Conservation (phyloP, 805 yeast genomes). For the Candida namnaoensis region DNA sequence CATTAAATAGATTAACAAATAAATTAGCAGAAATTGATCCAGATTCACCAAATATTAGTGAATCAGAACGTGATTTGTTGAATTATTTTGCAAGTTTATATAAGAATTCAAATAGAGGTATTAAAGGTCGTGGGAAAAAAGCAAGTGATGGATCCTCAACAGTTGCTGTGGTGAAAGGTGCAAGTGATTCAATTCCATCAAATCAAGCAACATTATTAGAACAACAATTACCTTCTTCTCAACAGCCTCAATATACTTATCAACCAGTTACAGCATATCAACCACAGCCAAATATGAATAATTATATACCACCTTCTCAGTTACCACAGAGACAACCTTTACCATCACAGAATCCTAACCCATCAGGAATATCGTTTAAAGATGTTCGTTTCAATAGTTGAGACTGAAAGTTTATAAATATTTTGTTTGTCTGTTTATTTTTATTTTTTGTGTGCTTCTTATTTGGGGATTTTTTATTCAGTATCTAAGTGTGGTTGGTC, state of each 20-base stretch:
- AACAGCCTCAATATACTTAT: background rate
- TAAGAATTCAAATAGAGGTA: constrained; percentile 85
- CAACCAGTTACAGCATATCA: background rate
- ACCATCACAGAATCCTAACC: background rate
- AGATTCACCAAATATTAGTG: constrained; percentile 39
- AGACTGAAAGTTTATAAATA: too few species aligned
- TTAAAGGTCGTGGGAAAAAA: constrained; percentile 79
- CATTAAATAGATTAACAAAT: constrained; percentile 59
- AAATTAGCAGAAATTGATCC: constrained; percentile 57
- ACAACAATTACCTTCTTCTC: background rate
- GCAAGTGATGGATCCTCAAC: background rate
- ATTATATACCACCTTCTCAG: background rate
- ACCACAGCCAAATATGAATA: background rate
- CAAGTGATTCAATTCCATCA: background rate
- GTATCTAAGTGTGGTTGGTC: too few species aligned
- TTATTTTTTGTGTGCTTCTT: too few species aligned
- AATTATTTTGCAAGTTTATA: constrained; percentile 75
- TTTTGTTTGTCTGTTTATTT: too few species aligned
- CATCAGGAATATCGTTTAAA: background rate
- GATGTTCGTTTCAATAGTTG: background rate
- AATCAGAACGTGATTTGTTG: constrained; percentile 58
- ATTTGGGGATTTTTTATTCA: too few species aligned
- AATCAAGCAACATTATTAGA: too few species aligned
- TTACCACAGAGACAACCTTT: background rate
- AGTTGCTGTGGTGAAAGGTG: background rate